Evolutionary conservation across 805 yeast genomes (phyloP), one percentile per base, ranked within the genome.

Genomic region (Candida krabiensis): DNA sequence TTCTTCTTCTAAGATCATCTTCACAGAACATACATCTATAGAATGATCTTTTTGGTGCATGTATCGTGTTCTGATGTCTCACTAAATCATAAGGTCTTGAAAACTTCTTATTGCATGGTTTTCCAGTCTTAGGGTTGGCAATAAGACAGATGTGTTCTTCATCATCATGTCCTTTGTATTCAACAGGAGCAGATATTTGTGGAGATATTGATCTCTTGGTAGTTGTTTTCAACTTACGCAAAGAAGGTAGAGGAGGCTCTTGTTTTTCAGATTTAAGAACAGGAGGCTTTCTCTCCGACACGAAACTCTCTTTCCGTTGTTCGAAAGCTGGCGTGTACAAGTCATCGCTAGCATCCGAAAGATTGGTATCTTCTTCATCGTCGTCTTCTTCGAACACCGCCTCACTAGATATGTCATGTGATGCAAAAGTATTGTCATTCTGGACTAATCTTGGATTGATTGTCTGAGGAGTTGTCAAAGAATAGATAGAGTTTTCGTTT

Each of bases 41-140:
- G 33, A 84, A 79, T 53, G 85, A 85, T 64, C 91, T 84, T 59
- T 83, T 84, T 33, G 85, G 73, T 1, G 97, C 93, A 61, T 91
- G 99, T 38, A 91, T 90, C 0, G 98, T 93, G 55, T 91, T 96
- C 62, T 91, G 96, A 63, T 91, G 99, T 53, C 99, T 78, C 18
- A 90, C 84, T 55, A 91, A 71, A 67, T 91, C 99, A 59, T 91
- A 91, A 14, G 96, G 95, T 56, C 99, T 77, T 13, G 97, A 88
- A 57, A 91, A 91, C 54, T 80, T 80, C 64, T 86, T 86, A 50
- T 73, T 66, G 63, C 96, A 87, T 17, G 78, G 76, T 44, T 68
- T 57, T 13, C 84, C 80, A 0, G 86, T 77, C 19, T 74, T 57
- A 4, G 86, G 83, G 50, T 79, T 79, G 8, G 72, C 61, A 60